A percentile compares a stretch with the other conserved stretches of the same genome.
Evolutionary conservation across 176 grass and related monocot species (phyloP).

Genomic region (Aegilops umbellulata): DNA sequence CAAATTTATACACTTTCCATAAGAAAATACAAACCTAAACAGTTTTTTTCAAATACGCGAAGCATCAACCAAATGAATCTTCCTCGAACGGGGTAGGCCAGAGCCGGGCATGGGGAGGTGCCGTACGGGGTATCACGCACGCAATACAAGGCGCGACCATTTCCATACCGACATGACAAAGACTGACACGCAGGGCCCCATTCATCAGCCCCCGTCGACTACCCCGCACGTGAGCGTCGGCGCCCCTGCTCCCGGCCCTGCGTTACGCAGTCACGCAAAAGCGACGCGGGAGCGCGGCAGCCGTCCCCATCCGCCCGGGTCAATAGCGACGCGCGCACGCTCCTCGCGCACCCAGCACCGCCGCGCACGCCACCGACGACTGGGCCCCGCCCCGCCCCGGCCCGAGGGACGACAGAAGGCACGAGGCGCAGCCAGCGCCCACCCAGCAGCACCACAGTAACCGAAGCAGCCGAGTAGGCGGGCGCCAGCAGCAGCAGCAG

Average conservation of each 20-base stretch:
- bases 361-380: constrained; percentile 10
- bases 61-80: no score
- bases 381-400: not conserved
- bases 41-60: no score
- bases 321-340: constrained; percentile 34
- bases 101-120: no score
- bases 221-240: constrained; percentile 45
- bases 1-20: no score
- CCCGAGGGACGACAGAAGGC: not conserved
- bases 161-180: not conserved
- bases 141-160: not conserved
- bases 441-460: not conserved
- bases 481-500: no score
- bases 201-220: no score
- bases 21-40: no score
- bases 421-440: not conserved
- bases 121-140: constrained; percentile 1
- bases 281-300: not conserved
- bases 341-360: constrained; percentile 6
- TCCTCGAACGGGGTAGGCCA: no score
- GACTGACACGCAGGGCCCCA: not conserved
- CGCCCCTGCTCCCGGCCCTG: not conserved
- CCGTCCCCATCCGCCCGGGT: constrained; percentile 18
- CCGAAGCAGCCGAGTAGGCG: not conserved
- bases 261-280: constrained; percentile 38